Conservation (phyloP, 768 basidiomycete genomes). For the Lactarius trivialis region DNA sequence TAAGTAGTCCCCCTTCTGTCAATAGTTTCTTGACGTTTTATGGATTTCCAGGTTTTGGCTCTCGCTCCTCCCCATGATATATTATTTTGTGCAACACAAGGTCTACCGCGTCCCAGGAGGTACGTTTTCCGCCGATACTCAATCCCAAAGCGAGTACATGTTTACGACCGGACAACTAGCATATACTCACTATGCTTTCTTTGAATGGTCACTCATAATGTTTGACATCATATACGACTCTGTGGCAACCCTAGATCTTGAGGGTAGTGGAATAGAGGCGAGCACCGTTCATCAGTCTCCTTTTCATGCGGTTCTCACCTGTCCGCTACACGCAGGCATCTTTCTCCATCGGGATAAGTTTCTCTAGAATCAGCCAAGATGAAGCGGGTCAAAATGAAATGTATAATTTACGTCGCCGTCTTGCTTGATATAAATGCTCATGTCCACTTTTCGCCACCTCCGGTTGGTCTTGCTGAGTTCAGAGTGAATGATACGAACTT, state of each 20-base stretch:
- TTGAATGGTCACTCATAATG: slow-evolving; percentile 80
- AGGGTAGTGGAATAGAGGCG: slow-evolving; percentile 47
- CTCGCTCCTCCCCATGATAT: slow-evolving; percentile 65
- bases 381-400: slow-evolving; percentile 31
- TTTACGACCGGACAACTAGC: slow-evolving; percentile 39
- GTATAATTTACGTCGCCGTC: slow-evolving; percentile 41
- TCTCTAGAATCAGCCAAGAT: slow-evolving; percentile 19
- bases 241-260: slow-evolving; percentile 54
- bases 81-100: slow-evolving; percentile 84
- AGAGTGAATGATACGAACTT: slow-evolving; percentile 7
- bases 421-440: slow-evolving; percentile 31
- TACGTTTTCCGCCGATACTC: slow-evolving; percentile 28
- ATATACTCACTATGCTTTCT: slow-evolving; percentile 80
- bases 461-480: background rate
- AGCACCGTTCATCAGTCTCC: background rate
- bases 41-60: slow-evolving; percentile 56
- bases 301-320: background rate
- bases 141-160: background rate
- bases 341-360: slow-evolving; percentile 27
- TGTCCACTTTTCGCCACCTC: background rate
- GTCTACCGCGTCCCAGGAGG: slow-evolving; percentile 73
- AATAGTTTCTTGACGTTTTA: background rate
- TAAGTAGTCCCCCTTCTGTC: slow-evolving; percentile 27
- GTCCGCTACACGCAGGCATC: slow-evolving; percentile 23
- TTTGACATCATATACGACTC: slow-evolving; percentile 72